Conservation (phyloP, 257 asterid species). For the Salvia splendens region DNA sequence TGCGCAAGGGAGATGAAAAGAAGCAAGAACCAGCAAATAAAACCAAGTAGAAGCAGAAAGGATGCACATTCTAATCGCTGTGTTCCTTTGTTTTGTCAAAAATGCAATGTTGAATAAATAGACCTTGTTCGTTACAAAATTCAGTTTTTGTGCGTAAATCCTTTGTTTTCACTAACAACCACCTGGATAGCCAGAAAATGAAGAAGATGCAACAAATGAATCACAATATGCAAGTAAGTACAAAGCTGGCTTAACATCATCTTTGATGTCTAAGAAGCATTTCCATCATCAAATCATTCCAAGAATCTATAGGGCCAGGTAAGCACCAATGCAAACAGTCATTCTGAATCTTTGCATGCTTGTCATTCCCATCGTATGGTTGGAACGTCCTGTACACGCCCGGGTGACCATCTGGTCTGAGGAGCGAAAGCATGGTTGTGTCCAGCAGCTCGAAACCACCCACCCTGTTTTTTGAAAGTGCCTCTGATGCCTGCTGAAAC, state of each 20-base stretch:
- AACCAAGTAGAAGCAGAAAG: slow-evolving; percentile 40
- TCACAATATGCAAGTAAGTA: neutral
- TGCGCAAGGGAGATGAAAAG: slow-evolving; percentile 44
- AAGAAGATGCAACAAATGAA: neutral
- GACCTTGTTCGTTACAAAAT: neutral
- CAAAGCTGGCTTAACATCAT: slow-evolving; percentile 9
- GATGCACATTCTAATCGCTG: neutral
- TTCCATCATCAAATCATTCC: slow-evolving; percentile 85
- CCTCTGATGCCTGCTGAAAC: slow-evolving; percentile 38
- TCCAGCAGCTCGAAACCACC: slow-evolving; percentile 49
- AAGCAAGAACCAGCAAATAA: slow-evolving; percentile 46
- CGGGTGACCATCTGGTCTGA: slow-evolving; percentile 90
- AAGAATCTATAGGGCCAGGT: slow-evolving; percentile 95
- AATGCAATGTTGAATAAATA: slow-evolving; percentile 34
- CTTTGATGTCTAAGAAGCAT: slow-evolving; percentile 44
- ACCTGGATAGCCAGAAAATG: neutral
- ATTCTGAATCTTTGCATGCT: slow-evolving; percentile 58
- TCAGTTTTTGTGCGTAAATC: neutral
- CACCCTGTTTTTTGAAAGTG: slow-evolving; percentile 11
- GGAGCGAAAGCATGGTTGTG: slow-evolving; percentile 47
- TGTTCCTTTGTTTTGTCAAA: slow-evolving; percentile 17
- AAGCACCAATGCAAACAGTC: slow-evolving; percentile 98
- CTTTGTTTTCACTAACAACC: neutral
- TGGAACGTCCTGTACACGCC: slow-evolving; percentile 66
- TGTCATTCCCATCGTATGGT: slow-evolving; percentile 57